phyloP scores from a whole-genome alignment of 805 yeast genomes.

The Wickerhamomyces sydowiorum region DNA sequence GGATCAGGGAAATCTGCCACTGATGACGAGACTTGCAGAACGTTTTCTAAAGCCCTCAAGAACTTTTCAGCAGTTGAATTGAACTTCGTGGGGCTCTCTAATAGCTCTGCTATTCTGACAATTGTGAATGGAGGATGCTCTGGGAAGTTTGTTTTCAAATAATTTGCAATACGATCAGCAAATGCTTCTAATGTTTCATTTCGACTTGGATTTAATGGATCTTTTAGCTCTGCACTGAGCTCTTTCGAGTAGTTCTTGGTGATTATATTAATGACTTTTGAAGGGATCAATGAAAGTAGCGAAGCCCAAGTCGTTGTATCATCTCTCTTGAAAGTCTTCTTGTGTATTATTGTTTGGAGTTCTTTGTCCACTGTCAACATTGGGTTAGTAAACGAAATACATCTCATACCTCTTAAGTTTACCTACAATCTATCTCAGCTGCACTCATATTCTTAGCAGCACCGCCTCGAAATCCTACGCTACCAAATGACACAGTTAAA shows the following conservation, averaged over 20 bases:
- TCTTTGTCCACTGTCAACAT: not conserved
- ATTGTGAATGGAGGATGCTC: slow-evolving; percentile 40
- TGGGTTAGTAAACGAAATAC: not conserved
- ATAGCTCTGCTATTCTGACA: slow-evolving; percentile 39
- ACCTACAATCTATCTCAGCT: not conserved
- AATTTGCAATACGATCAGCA: slow-evolving; percentile 3
- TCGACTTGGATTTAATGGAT: slow-evolving; percentile 6
- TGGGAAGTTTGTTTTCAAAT: slow-evolving; percentile 8
- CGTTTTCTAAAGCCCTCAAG: slow-evolving; percentile 33
- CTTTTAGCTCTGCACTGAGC: slow-evolving; percentile 1
- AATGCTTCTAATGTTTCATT: slow-evolving; percentile 6
- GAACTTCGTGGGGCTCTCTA: slow-evolving; percentile 38
- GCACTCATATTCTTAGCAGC: too few species aligned
- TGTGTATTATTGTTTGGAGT: slow-evolving; percentile 1
- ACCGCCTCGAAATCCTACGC: too few species aligned
- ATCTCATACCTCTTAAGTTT: not conserved
- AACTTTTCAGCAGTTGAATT: slow-evolving; percentile 34
- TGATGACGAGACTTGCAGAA: slow-evolving; percentile 14
- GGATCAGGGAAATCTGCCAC: slow-evolving; percentile 6
- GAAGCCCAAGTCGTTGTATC: slow-evolving; percentile 3
- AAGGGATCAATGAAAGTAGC: slow-evolving; percentile 6
- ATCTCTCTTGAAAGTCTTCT: not conserved
- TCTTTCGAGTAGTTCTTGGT: slow-evolving; percentile 1
- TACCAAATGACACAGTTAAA: too few species aligned
- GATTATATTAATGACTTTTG: slow-evolving; percentile 7